Evolutionary conservation across 2,329 filamentous ascomycete genomes (phyloP).

Genomic region (Aspergillus sergii): DNA sequence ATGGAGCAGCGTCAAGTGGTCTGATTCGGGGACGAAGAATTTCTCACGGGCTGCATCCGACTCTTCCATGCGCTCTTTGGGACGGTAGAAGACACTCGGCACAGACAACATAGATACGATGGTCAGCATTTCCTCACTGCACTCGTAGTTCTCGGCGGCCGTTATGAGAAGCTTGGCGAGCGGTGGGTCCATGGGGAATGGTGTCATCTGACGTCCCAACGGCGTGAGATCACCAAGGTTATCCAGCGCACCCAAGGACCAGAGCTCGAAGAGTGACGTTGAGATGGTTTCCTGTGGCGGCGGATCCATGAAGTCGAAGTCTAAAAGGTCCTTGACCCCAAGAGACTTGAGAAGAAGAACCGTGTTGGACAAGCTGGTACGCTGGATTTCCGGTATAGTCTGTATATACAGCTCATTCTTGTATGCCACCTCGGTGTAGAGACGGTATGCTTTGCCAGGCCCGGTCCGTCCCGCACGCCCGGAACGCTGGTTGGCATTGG

Average conservation of each 20-base stretch:
- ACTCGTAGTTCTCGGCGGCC: conserved; percentile 83
- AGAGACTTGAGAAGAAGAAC: conserved; percentile 92
- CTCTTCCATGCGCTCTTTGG: conserved; percentile 95
- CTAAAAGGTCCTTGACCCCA: conserved; percentile 88
- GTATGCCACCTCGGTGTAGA: conserved; percentile 93
- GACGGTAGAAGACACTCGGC: conserved; percentile 93
- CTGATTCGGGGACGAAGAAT: conserved; percentile 97
- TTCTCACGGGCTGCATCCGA: conserved; percentile 94
- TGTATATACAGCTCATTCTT: conserved; percentile 96
- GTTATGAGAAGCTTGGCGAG: conserved; percentile 94
- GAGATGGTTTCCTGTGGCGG: conserved; percentile 97
- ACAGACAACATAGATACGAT: conserved; percentile 98
- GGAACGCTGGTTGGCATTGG: conserved; percentile 90
- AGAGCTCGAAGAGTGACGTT: conserved; percentile 95
- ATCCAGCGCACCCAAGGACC: conserved; percentile 90
- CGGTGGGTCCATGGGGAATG: conserved; percentile 97
- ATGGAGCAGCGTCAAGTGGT: conserved; percentile 92
- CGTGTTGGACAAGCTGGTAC: conserved; percentile 93
- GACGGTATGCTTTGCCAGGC: conserved; percentile 89
- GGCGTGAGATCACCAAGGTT: conserved; percentile 90
- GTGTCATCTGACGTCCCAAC: conserved; percentile 89
- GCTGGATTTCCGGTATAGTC: conserved; percentile 95
- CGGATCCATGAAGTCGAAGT: conserved; percentile 99
- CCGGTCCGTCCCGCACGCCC: conserved; percentile 93
- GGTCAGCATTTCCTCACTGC: conserved; percentile 96